phyloP scores from a whole-genome alignment of 805 yeast genomes.

The Candida andamanensis region DNA sequence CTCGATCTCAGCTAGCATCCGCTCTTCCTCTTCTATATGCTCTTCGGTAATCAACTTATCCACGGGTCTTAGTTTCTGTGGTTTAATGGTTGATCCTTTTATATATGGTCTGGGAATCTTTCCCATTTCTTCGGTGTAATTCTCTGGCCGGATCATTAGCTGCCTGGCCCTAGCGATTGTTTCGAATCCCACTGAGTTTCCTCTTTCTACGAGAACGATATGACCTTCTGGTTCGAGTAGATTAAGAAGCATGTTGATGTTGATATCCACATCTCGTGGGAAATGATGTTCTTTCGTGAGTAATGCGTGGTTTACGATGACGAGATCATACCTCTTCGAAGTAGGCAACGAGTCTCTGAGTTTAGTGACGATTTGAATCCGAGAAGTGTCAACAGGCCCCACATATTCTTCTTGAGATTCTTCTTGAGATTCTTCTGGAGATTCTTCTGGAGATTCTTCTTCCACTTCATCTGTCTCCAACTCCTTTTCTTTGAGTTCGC shows the following conservation, averaged over 20 bases:
- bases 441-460: conserved; percentile 7
- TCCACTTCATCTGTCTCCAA: conserved; percentile 12
- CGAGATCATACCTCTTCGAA: conserved; percentile 63
- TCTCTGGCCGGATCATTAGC: conserved; percentile 81
- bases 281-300: conserved; percentile 54
- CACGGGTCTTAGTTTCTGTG: conserved; percentile 30
- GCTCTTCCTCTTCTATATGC: conserved; percentile 27
- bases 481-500: conserved; percentile 4
- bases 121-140: conserved; percentile 47
- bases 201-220: conserved; percentile 77
- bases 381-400: conserved; percentile 52
- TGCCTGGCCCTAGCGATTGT: conserved; percentile 87
- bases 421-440: background rate
- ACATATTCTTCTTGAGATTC: conserved; percentile 19
- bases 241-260: conserved; percentile 52
- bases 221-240: conserved; percentile 75
- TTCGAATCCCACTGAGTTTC: conserved; percentile 87
- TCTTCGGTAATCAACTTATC: conserved; percentile 34
- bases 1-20: conserved; percentile 23
- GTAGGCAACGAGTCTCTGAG: conserved; percentile 51
- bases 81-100: conserved; percentile 43
- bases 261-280: conserved; percentile 70
- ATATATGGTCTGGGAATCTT: conserved; percentile 69
- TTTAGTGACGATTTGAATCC: conserved; percentile 50
- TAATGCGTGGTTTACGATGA: conserved; percentile 78